A percentile compares a stretch with the other conserved stretches of the same genome.
Evolutionary conservation across 108 stramenopile species (phyloP).

Genomic region (Chaetoceros muelleri): DNA sequence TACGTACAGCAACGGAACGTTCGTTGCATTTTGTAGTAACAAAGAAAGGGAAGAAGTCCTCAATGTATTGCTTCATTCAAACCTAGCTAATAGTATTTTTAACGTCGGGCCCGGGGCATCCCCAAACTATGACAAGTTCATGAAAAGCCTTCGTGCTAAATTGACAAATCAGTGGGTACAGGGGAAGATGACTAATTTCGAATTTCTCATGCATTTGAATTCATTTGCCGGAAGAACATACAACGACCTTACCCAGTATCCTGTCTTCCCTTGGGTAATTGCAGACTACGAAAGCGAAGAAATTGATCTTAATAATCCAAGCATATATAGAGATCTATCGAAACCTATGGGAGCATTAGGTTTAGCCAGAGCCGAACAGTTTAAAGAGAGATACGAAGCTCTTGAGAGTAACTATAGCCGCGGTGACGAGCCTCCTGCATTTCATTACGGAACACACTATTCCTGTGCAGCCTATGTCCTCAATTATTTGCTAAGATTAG

Average conservation of each 20-base stretch:
- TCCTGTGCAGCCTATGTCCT: slow-evolving; percentile 93
- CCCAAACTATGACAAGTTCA: slow-evolving; percentile 83
- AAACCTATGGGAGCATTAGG: slow-evolving; percentile 94
- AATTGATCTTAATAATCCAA: slow-evolving; percentile 87
- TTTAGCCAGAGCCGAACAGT: slow-evolving; percentile 74
- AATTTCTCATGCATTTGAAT: slow-evolving; percentile 96
- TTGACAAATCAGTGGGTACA: slow-evolving; percentile 76
- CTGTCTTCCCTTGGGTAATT: slow-evolving; percentile 98
- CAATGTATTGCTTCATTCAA: slow-evolving; percentile 46
- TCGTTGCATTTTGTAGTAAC: slow-evolving; percentile 58
- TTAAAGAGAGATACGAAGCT: slow-evolving; percentile 84
- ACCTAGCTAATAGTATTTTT: slow-evolving; percentile 81
- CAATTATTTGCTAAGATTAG: slow-evolving; percentile 92
- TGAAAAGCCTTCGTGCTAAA: slow-evolving; percentile 67
- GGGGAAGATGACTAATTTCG: slow-evolving; percentile 94
- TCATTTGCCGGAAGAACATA: slow-evolving; percentile 94
- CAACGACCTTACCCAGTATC: slow-evolving; percentile 96
- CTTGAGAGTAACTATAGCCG: slow-evolving; percentile 60
- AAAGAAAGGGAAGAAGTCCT: slow-evolving; percentile 73
- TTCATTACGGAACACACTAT: slow-evolving; percentile 98
- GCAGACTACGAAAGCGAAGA: slow-evolving; percentile 90
- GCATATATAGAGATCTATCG: slow-evolving; percentile 84
- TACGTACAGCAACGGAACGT: slow-evolving; percentile 58
- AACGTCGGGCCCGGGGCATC: slow-evolving; percentile 39
- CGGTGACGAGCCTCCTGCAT: slow-evolving; percentile 85